A percentile compares a stretch with the other conserved stretches of the same genome.
phyloP scores from a whole-genome alignment of 169 alveolate species.

The Sarcocystis neurona region DNA sequence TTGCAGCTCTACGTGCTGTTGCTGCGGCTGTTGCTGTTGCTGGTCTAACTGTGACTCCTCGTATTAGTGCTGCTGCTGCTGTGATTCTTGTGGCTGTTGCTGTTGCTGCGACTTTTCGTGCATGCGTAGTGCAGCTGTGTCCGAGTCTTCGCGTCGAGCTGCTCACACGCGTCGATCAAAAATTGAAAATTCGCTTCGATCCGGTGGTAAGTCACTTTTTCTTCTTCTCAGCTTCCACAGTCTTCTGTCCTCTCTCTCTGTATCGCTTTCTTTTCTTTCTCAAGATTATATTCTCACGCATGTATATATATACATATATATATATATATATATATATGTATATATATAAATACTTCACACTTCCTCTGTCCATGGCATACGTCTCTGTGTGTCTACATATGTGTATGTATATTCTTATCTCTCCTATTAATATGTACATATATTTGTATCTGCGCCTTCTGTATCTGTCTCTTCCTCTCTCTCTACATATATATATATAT shows the following conservation, averaged over 20 bases:
- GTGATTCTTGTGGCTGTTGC: too few species aligned
- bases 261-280: not conserved
- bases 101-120: not conserved
- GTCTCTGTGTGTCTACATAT: not conserved
- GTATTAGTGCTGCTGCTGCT: too few species aligned
- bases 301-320: too few species aligned
- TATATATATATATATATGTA: too few species aligned
- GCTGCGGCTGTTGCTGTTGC: too few species aligned
- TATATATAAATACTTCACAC: too few species aligned
- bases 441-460: too few species aligned
- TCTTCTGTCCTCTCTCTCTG: not conserved
- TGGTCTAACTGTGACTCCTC: too few species aligned
- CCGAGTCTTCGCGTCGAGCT: not conserved
- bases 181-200: slow-evolving; percentile 1
- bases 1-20: too few species aligned
- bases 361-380: not conserved
- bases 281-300: too few species aligned
- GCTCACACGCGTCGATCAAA: slow-evolving; percentile 25
- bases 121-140: slow-evolving; percentile 23
- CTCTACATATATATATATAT: too few species aligned
- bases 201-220: not conserved
- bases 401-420: not conserved
- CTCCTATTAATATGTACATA: not conserved
- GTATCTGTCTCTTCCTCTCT: too few species aligned
- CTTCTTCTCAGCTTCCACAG: not conserved